A percentile compares a stretch with the other conserved stretches of the same genome.
Conservation (phyloP, 257 asterid genomes). For the Salvia miltiorrhiza region DNA sequence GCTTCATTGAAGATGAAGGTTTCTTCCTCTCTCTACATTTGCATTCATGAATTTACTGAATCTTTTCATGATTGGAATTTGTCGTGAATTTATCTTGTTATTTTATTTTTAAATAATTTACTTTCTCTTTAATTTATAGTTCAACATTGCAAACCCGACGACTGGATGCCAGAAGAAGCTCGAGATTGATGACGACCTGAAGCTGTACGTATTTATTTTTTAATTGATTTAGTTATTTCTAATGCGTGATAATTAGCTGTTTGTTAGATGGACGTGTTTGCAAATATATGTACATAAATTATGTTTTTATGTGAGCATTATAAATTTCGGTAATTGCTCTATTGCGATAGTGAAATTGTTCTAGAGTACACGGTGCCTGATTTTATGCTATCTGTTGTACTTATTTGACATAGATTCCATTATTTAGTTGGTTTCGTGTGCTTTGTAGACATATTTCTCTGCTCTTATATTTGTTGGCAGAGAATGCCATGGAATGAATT, state of each 20-base stretch:
- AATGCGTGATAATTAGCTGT: neutral
- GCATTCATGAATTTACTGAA: neutral
- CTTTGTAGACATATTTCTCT: neutral
- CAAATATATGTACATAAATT: too few relatives aligned
- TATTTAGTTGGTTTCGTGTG: neutral
- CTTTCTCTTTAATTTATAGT: conserved; percentile 26
- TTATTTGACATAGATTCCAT: neutral
- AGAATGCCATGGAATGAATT: too few relatives aligned
- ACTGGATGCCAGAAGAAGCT: conserved; percentile 66
- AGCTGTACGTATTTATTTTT: conserved; percentile 35
- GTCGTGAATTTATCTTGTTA: neutral
- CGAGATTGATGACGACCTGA: conserved; percentile 54
- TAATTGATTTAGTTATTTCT: neutral
- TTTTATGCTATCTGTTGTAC: neutral
- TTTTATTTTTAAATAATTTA: neutral
- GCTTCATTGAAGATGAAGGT: conserved; percentile 49
- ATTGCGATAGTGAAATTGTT: neutral
- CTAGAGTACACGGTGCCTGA: neutral
- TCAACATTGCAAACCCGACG: conserved; percentile 50
- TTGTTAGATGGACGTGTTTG: neutral
- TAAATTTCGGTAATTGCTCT: neutral
- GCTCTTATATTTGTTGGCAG: too few relatives aligned
- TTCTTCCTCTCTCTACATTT: neutral
- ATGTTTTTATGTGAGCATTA: neutral
- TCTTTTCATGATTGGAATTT: neutral